Base-by-base conservation (phyloP, 768 basidiomycete genomes). In the Paxillus involutus region DNA sequence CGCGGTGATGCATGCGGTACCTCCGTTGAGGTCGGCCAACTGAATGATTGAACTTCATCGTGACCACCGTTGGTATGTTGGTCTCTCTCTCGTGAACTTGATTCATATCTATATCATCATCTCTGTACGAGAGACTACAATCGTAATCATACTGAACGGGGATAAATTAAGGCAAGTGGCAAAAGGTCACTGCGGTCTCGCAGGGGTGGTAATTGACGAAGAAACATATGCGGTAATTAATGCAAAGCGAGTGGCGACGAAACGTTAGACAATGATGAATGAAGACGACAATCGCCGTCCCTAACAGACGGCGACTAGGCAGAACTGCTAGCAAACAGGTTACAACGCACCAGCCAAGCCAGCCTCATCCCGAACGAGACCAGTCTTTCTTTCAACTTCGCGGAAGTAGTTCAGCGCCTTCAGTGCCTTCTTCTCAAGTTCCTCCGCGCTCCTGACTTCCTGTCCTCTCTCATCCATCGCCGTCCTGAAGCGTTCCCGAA, bases 371-470 rank as follows among this genome's bases (percentile, higher is more conserved):
- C 77, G 69, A 44, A 78, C 69, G 36, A 63, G 65, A 39, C 64
- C 70, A 8, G 86, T 77, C 55, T 81, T 76, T 49, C 74, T 72
- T 55, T 69, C 75, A 43, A 80, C 73, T 40, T 77, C 75, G 4
- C 64, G 73, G 73, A 98, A 90, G 79, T 81, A 91, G 56, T 81
- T 80, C 47, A 87, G 75, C 37, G 97, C 96, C 61, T 74, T 82
- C 59, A 63, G 62, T 21, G 92, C 85, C 70, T 78, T 80, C 73
- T 71, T 82, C 76, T 90, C 89, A 47, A 79, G 77, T 64, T 88
- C 88, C 73, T 94, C 92, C 43, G 85, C 85, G 46, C 75, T 77
- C 62, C 78, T 79, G 14, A 96, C 93, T 65, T 95, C 92, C 64
- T 80, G 81, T 36, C 77, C 80, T 42, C 84, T 75, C 66, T 89